Base-by-base conservation (phyloP, 2,329 filamentous ascomycete genomes). In the Geosmithia morbida region DNA sequence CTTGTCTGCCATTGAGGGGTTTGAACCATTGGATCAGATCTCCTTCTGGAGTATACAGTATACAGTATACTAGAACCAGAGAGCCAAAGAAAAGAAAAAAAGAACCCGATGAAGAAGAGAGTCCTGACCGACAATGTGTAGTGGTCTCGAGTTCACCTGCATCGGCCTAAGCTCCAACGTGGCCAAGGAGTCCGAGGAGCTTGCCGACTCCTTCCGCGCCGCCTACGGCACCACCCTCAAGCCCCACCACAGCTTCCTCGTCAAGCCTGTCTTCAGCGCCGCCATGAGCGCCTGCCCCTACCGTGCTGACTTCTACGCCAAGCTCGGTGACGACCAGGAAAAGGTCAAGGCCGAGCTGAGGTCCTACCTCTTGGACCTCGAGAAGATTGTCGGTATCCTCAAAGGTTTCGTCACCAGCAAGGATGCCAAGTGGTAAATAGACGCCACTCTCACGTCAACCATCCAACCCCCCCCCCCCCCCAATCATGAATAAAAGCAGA, bases 241-340 rank as follows among this genome's bases (percentile, higher is more conserved):
- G 72, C 85, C 85, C 22, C 81, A 94, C 71, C 92, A 98, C 74
- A 80, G 75, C 61, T 88, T 94, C 66, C 57, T 96, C 52, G 71
- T 96, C 58, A 95, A 94, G 75, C 87, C 87, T 51, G 75, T 96
- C 61, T 97, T 97, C 76, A 85, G 76, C 57, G 84, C 88, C 51
- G 90, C 90, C 63, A 95, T 98, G 88, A 78, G 79, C 56, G 89
- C 88, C 17, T 90, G 85, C 55, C 92, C 92, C 2, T 95, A 96
- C 74, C 80, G 90, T 56, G 87, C 86, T 63, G 86, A 90, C 66
- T 97, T 98, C 63, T 97, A 96, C 64, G 67, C 67, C 54, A 95
- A 96, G 77, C 73, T 98, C 42, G 88, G 85, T 39, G 69, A 71
- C 18, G 77, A 86, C 59, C 65, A 75, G 40, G 66, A 61, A 29